These are phyloP conservation scores for Ilyonectria mors-panacis DNA, from an alignment of 2,329 filamentous ascomycete species.

Conservation along the genomic window DNA sequence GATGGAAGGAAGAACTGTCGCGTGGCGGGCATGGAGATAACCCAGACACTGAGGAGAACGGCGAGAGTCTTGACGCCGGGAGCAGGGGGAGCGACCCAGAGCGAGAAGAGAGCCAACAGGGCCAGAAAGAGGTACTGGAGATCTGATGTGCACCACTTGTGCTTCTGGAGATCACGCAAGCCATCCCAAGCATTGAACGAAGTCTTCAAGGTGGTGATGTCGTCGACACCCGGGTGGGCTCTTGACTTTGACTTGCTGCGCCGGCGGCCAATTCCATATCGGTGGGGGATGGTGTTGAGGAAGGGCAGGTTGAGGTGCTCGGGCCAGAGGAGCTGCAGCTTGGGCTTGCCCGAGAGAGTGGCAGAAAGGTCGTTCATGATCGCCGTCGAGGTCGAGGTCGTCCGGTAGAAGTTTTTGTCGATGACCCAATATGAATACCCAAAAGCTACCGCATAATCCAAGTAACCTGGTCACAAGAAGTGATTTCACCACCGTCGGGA, in stretches of 20 bases:
- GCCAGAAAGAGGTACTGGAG: constrained; percentile 85
- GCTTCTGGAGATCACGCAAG: constrained; percentile 79
- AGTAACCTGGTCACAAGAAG: constrained; percentile 42
- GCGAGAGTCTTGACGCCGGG: constrained; percentile 83
- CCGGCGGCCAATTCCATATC: constrained; percentile 57
- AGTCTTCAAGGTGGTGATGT: constrained; percentile 82
- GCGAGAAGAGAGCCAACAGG: constrained; percentile 83
- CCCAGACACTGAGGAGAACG: constrained; percentile 75
- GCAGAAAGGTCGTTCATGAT: constrained; percentile 58
- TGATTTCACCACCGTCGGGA: constrained; percentile 36
- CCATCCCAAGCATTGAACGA: constrained; percentile 88
- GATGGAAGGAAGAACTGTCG: constrained; percentile 94
- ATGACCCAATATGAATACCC: constrained; percentile 51
- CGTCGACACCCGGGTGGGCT: constrained; percentile 60
- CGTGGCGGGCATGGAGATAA: constrained; percentile 86
- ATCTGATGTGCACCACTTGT: constrained; percentile 87
- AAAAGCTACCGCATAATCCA: constrained; percentile 56
- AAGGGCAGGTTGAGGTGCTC: constrained; percentile 60
- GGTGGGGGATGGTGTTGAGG: constrained; percentile 59
- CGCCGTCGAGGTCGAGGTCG: constrained; percentile 32
- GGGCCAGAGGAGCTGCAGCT: constrained; percentile 58
- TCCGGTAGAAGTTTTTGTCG: constrained; percentile 39
- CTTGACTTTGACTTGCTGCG: constrained; percentile 59
- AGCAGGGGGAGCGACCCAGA: constrained; percentile 86
- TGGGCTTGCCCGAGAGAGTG: constrained; percentile 57